Evolutionary conservation across 208 protist genomes (phyloP).

Genomic region (Spongospora subterranea): DNA sequence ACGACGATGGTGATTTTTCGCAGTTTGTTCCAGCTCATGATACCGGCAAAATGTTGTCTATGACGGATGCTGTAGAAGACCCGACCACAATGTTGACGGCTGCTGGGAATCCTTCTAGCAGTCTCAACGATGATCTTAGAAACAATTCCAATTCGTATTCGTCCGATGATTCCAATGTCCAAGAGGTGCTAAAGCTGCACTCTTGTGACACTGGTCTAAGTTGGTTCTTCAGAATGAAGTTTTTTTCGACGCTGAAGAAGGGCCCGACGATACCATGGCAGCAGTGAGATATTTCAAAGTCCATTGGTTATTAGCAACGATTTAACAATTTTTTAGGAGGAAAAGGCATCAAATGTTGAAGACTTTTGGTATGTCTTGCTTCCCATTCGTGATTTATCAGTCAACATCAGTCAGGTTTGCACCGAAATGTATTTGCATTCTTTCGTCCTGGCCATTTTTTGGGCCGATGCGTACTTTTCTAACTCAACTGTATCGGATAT

Average conservation of each 20-base stretch:
- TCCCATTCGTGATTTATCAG: neutral
- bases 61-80: no score
- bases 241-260: constrained; percentile 48
- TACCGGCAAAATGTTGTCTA: no score
- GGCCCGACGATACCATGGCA: neutral
- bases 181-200: neutral
- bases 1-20: no score
- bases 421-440: constrained; percentile 57
- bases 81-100: no score
- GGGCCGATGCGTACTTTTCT: constrained; percentile 14
- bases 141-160: neutral
- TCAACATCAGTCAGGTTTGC: neutral
- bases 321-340: neutral
- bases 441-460: constrained; percentile 39
- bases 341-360: neutral
- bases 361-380: constrained; percentile 11
- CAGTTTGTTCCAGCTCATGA: no score
- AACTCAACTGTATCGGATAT: constrained; percentile 52
- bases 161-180: neutral
- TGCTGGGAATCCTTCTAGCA: neutral
- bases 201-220: neutral
- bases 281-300: neutral
- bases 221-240: neutral
- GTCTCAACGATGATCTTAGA: neutral
- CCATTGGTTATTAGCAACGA: neutral